Conservation (phyloP, 2,329 filamentous ascomycete genomes). For the Talaromyces pinophilus region DNA sequence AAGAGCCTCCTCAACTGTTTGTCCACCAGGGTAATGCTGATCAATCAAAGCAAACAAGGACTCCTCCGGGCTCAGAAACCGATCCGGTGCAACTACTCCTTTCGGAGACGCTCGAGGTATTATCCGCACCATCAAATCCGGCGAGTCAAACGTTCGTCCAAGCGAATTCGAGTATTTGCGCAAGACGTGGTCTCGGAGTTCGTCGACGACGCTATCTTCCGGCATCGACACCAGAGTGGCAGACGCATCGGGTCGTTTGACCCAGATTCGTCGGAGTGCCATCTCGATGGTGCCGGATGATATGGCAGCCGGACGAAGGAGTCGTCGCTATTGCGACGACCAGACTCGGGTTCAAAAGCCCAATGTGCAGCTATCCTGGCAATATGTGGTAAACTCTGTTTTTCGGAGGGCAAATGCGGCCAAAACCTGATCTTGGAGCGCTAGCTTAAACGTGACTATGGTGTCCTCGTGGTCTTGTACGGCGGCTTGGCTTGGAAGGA, state of each 20-base stretch:
- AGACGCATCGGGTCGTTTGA: conserved; percentile 81
- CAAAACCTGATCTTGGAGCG: conserved; percentile 1
- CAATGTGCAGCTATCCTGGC: conserved; percentile 41
- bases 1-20: conserved; percentile 84
- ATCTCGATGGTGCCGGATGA: conserved; percentile 33
- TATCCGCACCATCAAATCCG: conserved; percentile 81
- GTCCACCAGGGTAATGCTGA: conserved; percentile 79
- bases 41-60: conserved; percentile 76
- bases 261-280: conserved; percentile 78
- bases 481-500: conserved; percentile 2
- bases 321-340: conserved; percentile 29
- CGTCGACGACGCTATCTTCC: conserved; percentile 90
- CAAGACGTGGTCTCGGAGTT: conserved; percentile 88
- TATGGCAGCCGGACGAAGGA: conserved; percentile 22
- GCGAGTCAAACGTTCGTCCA: conserved; percentile 83
- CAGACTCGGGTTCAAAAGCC: conserved; percentile 34
- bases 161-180: conserved; percentile 93
- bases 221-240: conserved; percentile 82
- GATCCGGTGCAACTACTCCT: conserved; percentile 57
- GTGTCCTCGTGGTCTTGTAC: conserved; percentile 6
- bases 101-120: conserved; percentile 62
- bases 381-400: conserved; percentile 43
- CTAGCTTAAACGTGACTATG: conserved; percentile 7
- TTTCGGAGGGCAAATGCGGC: conserved; percentile 17
- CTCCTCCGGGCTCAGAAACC: conserved; percentile 81